A percentile compares a stretch with the other conserved stretches of the same genome.
Evolutionary conservation across 2,329 filamentous ascomycete species (phyloP).

Genomic region (Diatrype stigma): DNA sequence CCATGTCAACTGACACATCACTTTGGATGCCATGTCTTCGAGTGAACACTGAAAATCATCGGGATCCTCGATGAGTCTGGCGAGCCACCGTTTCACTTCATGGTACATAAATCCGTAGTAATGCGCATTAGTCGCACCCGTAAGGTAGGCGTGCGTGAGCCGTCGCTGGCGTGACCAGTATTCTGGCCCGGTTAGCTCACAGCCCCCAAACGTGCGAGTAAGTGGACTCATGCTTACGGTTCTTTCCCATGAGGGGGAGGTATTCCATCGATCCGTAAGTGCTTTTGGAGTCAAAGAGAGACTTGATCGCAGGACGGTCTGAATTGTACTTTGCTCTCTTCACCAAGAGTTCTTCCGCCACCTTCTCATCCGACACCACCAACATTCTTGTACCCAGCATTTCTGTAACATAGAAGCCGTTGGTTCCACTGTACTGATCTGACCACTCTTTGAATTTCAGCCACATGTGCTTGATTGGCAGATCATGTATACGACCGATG

Average conservation of each 20-base stretch:
- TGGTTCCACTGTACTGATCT: slow-evolving; percentile 23
- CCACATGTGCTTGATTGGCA: slow-evolving; percentile 48
- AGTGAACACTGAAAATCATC: slow-evolving; percentile 46
- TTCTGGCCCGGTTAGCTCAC: slow-evolving; percentile 27
- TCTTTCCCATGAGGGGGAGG: slow-evolving; percentile 52
- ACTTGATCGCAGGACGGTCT: slow-evolving; percentile 43
- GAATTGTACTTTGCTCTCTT: slow-evolving; percentile 49
- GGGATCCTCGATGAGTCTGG: slow-evolving; percentile 42
- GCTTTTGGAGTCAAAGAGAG: slow-evolving; percentile 51
- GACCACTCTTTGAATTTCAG: slow-evolving; percentile 45
- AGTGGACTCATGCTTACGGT: slow-evolving; percentile 35
- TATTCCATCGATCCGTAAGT: slow-evolving; percentile 52
- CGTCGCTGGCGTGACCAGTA: slow-evolving; percentile 52
- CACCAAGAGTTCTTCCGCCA: slow-evolving; percentile 49
- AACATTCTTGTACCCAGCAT: slow-evolving; percentile 34
- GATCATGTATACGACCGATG: slow-evolving; percentile 39
- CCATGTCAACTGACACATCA: slow-evolving; percentile 52
- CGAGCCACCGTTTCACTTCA: slow-evolving; percentile 51
- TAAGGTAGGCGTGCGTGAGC: slow-evolving; percentile 48
- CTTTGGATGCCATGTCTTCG: slow-evolving; percentile 55
- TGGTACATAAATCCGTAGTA: slow-evolving; percentile 42
- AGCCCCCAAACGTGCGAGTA: background rate
- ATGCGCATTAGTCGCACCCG: slow-evolving; percentile 28
- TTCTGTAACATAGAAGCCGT: slow-evolving; percentile 30
- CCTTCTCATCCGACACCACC: slow-evolving; percentile 46